Conservation (phyloP, 1,139 yeast genomes). For the Candida gigantensis region DNA sequence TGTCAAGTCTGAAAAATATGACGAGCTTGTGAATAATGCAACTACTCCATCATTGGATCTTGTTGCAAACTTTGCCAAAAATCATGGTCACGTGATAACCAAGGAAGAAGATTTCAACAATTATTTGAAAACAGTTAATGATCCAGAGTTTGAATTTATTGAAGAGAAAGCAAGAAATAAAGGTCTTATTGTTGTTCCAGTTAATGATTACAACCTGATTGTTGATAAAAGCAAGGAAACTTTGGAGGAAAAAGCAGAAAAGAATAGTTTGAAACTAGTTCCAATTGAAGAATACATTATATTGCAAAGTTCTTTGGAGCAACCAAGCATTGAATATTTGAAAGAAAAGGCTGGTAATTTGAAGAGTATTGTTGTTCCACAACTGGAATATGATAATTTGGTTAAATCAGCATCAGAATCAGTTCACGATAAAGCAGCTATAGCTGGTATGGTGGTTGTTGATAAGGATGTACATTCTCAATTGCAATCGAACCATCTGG, state of each 20-base stretch:
- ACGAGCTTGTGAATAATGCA: constrained; percentile 14
- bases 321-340: constrained; percentile 29
- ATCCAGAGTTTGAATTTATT: constrained; percentile 9
- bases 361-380: constrained; percentile 8
- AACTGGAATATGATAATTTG: constrained; percentile 23
- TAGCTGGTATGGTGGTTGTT: constrained; percentile 10
- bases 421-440: constrained; percentile 14
- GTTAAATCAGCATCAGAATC: constrained; percentile 15
- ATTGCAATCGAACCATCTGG: constrained; percentile 1
- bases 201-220: constrained; percentile 15
- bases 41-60: constrained; percentile 32
- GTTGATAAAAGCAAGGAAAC: constrained; percentile 15
- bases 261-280: constrained; percentile 18
- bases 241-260: constrained; percentile 20
- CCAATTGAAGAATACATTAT: constrained; percentile 25
- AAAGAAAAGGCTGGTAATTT: constrained; percentile 24
- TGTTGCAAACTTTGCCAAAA: constrained; percentile 32
- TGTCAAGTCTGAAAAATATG: constrained; percentile 19
- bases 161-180: constrained; percentile 12
- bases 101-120: constrained; percentile 13
- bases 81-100: constrained; percentile 18
- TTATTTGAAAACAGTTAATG: constrained; percentile 1
- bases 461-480: constrained; percentile 6
- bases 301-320: constrained; percentile 19
- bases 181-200: constrained; percentile 14